Evolutionary conservation across 306 rosid species (phyloP).

Genomic region (Cyclanthera cordifolia): DNA sequence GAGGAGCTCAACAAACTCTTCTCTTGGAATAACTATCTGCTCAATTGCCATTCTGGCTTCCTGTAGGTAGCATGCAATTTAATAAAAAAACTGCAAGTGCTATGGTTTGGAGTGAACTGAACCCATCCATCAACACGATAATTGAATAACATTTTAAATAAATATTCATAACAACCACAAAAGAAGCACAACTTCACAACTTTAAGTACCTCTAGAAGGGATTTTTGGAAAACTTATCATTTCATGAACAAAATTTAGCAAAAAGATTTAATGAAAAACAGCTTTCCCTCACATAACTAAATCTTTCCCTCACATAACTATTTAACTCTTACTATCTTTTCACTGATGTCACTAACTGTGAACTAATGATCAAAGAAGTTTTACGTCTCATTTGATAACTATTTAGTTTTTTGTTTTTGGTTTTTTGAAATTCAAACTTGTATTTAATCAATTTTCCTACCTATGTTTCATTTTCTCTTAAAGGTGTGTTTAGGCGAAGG

Average conservation of each 20-base stretch:
- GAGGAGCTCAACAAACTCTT: conserved; percentile 61
- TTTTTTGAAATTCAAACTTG: no score
- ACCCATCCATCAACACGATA: not conserved
- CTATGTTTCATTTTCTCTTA: no score
- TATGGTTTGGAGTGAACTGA: not conserved
- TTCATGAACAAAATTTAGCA: not conserved
- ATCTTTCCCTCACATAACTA: not conserved
- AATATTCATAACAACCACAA: not conserved
- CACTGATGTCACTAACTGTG: not conserved
- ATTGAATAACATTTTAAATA: not conserved
- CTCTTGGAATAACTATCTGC: conserved; percentile 62
- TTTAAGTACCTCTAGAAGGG: not conserved
- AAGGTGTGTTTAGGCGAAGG: no score
- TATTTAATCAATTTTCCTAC: no score
- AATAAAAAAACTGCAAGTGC: not conserved
- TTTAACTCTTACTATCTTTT: not conserved
- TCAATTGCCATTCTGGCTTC: conserved; percentile 91
- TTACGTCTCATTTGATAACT: no score
- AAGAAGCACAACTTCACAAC: not conserved
- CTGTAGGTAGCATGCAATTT: conserved; percentile 26
- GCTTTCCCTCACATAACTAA: not conserved
- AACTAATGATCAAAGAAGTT: not conserved
- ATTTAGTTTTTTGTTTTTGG: no score
- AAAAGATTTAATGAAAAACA: not conserved
- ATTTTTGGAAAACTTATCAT: not conserved